phyloP scores from a whole-genome alignment of 176 grass and related monocot species.

The Pharus latifolius region DNA sequence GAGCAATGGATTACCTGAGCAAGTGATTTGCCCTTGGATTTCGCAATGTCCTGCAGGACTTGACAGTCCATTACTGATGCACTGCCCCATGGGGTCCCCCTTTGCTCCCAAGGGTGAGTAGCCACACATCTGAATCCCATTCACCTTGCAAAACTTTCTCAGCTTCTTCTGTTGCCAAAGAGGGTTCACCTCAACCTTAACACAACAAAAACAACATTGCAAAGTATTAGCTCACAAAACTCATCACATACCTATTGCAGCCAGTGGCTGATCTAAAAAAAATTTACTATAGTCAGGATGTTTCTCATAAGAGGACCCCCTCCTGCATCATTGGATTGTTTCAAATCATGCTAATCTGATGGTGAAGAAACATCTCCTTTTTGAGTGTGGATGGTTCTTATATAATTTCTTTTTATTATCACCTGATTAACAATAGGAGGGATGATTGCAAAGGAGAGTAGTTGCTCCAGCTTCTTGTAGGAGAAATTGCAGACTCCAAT shows the following conservation, averaged over 20 bases:
- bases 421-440: neutral
- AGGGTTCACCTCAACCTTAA: conserved; percentile 43
- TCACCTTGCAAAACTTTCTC: conserved; percentile 21
- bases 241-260: no score
- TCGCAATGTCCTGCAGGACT: conserved; percentile 25
- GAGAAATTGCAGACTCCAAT: conserved; percentile 22
- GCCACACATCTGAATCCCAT: conserved; percentile 25
- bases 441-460: neutral
- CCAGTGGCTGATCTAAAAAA: no score
- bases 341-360: no score
- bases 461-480: conserved; percentile 1
- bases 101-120: conserved; percentile 37
- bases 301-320: no score
- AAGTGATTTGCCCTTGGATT: conserved; percentile 5
- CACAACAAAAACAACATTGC: no score
- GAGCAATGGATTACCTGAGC: conserved; percentile 40
- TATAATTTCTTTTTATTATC: no score
- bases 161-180: conserved; percentile 43
- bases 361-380: no score
- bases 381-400: no score
- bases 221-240: no score
- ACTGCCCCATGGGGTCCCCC: conserved; percentile 13
- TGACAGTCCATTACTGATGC: conserved; percentile 1
- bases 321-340: no score
- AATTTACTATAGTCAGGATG: no score